Base-by-base conservation (phyloP, 495 filamentous ascomycete genomes). In the Halenospora varia region DNA sequence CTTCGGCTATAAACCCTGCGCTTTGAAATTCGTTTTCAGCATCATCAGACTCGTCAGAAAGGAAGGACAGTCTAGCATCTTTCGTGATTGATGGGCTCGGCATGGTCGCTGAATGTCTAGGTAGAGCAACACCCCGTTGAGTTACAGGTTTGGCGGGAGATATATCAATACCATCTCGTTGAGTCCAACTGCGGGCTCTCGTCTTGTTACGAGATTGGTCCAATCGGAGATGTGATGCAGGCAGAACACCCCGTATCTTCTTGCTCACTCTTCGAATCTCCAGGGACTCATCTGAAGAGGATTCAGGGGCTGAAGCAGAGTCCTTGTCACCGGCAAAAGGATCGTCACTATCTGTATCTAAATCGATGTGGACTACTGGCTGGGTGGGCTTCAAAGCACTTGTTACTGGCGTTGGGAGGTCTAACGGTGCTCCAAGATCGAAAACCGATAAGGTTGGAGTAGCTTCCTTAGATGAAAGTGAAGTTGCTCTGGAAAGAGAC, bases 211-310 rank as follows among this genome's bases (percentile, higher is more conserved):
- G 70, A 68, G 51, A 55, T 25, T 75, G 73, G 62, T 96, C 85
- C 40, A 97, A 74, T 60, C 88, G 82, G 45, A 95, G 77, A 87
- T 88, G 96, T 2, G 93, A 97, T 3, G 93, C 93, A 35, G 93
- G 92, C 44, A 97, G 78, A 15, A 96, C 91, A 35, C 92, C 92
- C 53, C 84, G 85, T 45, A 93, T 93, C 56, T 72, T 83, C 29
- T 70, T 74, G 13, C 66, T 68, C 47, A 77, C 72, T 40, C 60
- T 64, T 13, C 72, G 77, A 22, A 77, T 64, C 18, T 71, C 61
- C 19, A 80, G 71, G 0, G 73, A 71, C 8, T 78, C 78, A 41
- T 72, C 75, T 11, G 68, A 68, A 9, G 65, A 65, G 0, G 63
- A 60, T 1, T 55, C 51, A 1, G 40, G 15, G 8, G 59, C 29